Evolutionary conservation across 2,329 filamentous ascomycete species (phyloP).

Genomic region (Diaporthe citriasiana): DNA sequence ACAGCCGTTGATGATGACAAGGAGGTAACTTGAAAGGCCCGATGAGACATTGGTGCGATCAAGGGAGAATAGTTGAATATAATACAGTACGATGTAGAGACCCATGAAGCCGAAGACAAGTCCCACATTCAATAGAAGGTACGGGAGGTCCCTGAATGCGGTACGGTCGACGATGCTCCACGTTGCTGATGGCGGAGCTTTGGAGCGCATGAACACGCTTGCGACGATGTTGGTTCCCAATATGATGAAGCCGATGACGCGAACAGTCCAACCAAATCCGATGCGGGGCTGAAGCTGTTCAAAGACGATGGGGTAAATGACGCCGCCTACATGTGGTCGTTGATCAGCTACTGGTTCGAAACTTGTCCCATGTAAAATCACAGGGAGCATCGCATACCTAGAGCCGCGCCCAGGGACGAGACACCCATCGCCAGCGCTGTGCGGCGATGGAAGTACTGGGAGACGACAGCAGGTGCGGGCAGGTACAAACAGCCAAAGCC

Average conservation of each 20-base stretch:
- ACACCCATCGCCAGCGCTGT: slow-evolving; percentile 52
- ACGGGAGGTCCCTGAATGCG: slow-evolving; percentile 56
- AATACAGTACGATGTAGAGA: slow-evolving; percentile 64
- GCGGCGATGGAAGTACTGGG: slow-evolving; percentile 55
- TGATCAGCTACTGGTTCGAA: not conserved
- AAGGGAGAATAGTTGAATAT: slow-evolving; percentile 58
- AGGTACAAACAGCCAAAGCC: slow-evolving; percentile 54
- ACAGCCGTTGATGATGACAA: slow-evolving; percentile 60
- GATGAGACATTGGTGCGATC: slow-evolving; percentile 54
- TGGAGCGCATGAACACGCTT: slow-evolving; percentile 54
- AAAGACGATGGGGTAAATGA: slow-evolving; percentile 52
- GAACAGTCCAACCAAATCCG: slow-evolving; percentile 48
- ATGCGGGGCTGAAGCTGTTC: slow-evolving; percentile 44
- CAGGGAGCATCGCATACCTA: slow-evolving; percentile 44
- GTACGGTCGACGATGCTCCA: slow-evolving; percentile 52
- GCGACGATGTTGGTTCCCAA: slow-evolving; percentile 55
- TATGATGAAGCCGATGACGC: slow-evolving; percentile 50
- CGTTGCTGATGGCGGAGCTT: slow-evolving; percentile 48
- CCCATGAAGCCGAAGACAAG: slow-evolving; percentile 58
- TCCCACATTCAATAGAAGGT: slow-evolving; percentile 52
- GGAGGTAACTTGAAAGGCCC: slow-evolving; percentile 56
- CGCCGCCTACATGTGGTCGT: slow-evolving; percentile 37
- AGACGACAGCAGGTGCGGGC: slow-evolving; percentile 54
- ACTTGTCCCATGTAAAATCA: no score
- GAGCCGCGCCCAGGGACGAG: slow-evolving; percentile 48